These are phyloP conservation scores for Candida tammaniensis DNA, from an alignment of 805 yeast species.

Conservation along the genomic window DNA sequence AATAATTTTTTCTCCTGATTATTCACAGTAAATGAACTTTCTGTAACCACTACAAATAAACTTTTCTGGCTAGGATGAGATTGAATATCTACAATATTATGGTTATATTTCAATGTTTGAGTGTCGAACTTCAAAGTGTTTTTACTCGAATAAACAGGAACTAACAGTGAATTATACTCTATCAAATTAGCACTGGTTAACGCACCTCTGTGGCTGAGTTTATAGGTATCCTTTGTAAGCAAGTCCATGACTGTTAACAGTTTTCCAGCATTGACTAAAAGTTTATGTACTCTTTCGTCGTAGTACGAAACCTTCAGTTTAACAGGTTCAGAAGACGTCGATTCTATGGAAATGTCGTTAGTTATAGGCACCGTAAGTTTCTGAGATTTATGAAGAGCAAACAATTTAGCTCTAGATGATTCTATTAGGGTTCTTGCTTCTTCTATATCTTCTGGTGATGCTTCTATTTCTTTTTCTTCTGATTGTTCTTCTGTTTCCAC, in stretches of 20 bases:
- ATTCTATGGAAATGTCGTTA: slow-evolving; percentile 11
- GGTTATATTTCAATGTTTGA: slow-evolving; percentile 5
- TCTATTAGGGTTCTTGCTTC: slow-evolving; percentile 22
- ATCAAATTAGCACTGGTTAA: slow-evolving; percentile 14
- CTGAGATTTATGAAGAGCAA: slow-evolving; percentile 33
- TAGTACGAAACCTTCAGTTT: slow-evolving; percentile 8
- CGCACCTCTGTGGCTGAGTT: slow-evolving; percentile 15
- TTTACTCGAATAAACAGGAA: slow-evolving; percentile 20
- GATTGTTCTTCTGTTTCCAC: slow-evolving; percentile 1
- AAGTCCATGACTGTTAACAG: slow-evolving; percentile 7
- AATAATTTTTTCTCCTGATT: neutral
- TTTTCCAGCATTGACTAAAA: slow-evolving; percentile 11
- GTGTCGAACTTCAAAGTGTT: slow-evolving; percentile 14
- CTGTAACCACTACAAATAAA: slow-evolving; percentile 26
- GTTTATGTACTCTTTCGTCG: slow-evolving; percentile 8
- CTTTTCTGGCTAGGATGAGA: slow-evolving; percentile 32
- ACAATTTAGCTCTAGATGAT: slow-evolving; percentile 31
- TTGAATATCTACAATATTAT: slow-evolving; percentile 19
- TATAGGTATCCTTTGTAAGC: slow-evolving; percentile 8
- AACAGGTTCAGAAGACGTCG: neutral
- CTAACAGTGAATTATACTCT: slow-evolving; percentile 8
- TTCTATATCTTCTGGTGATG: slow-evolving; percentile 4
- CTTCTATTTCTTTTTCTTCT: slow-evolving; percentile 4
- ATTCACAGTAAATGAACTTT: slow-evolving; percentile 18
- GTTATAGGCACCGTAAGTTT: slow-evolving; percentile 22